Evolutionary conservation across 768 basidiomycete species (phyloP).

Genomic region (Leccinum broughii): DNA sequence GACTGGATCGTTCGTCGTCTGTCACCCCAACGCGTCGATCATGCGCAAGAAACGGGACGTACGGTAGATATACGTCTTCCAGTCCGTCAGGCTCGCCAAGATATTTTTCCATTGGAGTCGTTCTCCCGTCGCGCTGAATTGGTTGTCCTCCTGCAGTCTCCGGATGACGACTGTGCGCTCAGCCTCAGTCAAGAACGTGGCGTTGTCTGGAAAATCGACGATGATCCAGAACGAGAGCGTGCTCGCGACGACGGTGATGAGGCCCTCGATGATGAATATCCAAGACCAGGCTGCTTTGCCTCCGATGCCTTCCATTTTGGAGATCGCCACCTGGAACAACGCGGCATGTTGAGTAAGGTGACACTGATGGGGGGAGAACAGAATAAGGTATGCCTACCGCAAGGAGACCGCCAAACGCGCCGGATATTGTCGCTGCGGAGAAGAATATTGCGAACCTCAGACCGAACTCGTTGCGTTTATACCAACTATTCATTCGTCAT

Average conservation of each 20-base stretch:
- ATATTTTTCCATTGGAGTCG: constrained; percentile 58
- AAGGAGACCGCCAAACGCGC: constrained; percentile 79
- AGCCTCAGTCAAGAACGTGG: constrained; percentile 70
- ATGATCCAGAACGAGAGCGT: constrained; percentile 71
- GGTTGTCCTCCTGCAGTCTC: constrained; percentile 63
- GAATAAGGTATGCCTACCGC: constrained; percentile 43
- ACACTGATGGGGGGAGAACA: neutral
- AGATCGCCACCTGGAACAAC: constrained; percentile 50
- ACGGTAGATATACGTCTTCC: constrained; percentile 64
- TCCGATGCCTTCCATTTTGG: constrained; percentile 69
- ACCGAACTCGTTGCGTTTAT: constrained; percentile 74
- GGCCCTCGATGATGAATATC: constrained; percentile 78
- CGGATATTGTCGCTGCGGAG: constrained; percentile 75
- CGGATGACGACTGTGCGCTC: constrained; percentile 69
- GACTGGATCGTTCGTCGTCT: constrained; percentile 38
- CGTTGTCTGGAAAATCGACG: constrained; percentile 82
- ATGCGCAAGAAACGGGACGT: neutral
- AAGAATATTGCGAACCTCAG: constrained; percentile 67
- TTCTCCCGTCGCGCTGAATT: constrained; percentile 76
- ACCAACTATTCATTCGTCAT: constrained; percentile 43
- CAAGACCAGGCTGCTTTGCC: constrained; percentile 67
- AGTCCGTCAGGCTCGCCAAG: constrained; percentile 58
- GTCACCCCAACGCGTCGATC: neutral
- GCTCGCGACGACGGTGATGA: constrained; percentile 68
- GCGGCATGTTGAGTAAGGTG: neutral